Conservation (phyloP, 495 filamentous ascomycete genomes). For the Tetracladium marchalianum region DNA sequence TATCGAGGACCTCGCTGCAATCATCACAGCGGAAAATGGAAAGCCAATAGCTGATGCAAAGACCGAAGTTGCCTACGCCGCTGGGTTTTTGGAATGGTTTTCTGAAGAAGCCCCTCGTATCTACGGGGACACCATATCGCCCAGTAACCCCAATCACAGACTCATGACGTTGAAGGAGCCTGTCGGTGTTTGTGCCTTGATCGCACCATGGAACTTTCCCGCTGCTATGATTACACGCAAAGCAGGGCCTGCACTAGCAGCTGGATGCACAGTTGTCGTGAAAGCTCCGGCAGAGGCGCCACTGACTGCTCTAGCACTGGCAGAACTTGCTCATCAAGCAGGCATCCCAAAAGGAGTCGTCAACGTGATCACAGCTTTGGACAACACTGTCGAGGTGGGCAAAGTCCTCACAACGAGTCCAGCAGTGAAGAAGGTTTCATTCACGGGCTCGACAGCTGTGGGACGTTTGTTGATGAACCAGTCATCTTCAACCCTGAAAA, state of each 20-base stretch:
- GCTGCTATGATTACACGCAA: constrained; percentile 31
- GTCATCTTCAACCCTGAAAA: constrained; percentile 67
- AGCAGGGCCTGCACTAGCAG: constrained; percentile 25
- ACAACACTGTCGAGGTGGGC: constrained; percentile 63
- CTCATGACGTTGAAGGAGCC: constrained; percentile 27
- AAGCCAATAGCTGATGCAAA: constrained; percentile 64
- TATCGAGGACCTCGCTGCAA: constrained; percentile 71
- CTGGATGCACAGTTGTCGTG: constrained; percentile 64
- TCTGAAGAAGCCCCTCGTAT: constrained; percentile 60
- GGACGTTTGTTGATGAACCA: constrained; percentile 78
- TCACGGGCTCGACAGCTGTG: constrained; percentile 75
- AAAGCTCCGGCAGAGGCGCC: constrained; percentile 82
- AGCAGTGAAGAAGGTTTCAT: constrained; percentile 69
- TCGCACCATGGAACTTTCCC: constrained; percentile 27
- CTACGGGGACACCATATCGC: constrained; percentile 48
- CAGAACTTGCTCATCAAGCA: constrained; percentile 67
- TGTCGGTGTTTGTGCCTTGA: constrained; percentile 24
- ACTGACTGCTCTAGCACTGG: constrained; percentile 67
- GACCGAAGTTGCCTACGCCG: constrained; percentile 62
- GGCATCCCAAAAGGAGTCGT: constrained; percentile 75
- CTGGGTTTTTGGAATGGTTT: constrained; percentile 73
- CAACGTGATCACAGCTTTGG: constrained; percentile 62
- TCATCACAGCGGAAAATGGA: constrained; percentile 80
- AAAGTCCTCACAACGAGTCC: constrained; percentile 56
- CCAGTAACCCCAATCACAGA: constrained; percentile 4